A percentile compares a stretch with the other conserved stretches of the same genome.
Conservation (phyloP, 2,329 filamentous ascomycete species). For the Boeremia lycopersici region DNA sequence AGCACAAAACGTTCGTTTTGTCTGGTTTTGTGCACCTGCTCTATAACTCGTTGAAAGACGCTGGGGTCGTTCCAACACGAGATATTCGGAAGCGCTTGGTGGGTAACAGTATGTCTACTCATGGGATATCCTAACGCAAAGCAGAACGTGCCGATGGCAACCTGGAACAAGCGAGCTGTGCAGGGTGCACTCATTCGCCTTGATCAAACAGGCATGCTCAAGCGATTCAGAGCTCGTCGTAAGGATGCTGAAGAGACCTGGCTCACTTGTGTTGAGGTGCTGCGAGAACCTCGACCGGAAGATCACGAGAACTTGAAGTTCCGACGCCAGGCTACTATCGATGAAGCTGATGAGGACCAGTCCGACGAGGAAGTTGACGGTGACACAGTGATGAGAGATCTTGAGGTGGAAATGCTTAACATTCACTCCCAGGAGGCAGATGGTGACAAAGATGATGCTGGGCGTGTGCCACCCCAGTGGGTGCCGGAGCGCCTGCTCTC, state of each 20-base stretch:
- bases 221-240: slow-evolving; percentile 43
- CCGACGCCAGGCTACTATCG: slow-evolving; percentile 23
- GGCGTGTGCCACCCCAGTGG: slow-evolving; percentile 58
- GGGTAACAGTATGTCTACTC: slow-evolving; percentile 21
- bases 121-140: slow-evolving; percentile 19
- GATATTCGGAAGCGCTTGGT: slow-evolving; percentile 59
- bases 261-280: slow-evolving; percentile 49
- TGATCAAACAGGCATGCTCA: slow-evolving; percentile 48
- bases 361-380: slow-evolving; percentile 41
- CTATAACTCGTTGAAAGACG: slow-evolving; percentile 57
- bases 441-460: slow-evolving; percentile 24
- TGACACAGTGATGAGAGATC: slow-evolving; percentile 38
- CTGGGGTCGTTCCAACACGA: slow-evolving; percentile 57
- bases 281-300: slow-evolving; percentile 46
- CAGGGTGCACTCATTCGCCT: slow-evolving; percentile 49
- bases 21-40: slow-evolving; percentile 56
- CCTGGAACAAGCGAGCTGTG: slow-evolving; percentile 48
- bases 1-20: slow-evolving; percentile 53
- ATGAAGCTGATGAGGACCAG: slow-evolving; percentile 25
- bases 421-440: slow-evolving; percentile 26
- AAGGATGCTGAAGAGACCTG: slow-evolving; percentile 35
- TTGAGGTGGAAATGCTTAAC: slow-evolving; percentile 40
- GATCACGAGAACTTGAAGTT: slow-evolving; percentile 44
- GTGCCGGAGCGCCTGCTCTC: slow-evolving; percentile 57
- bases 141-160: slow-evolving; percentile 40